These are phyloP conservation scores for Cyathus striatus DNA, from an alignment of 768 basidiomycete genomes.

Conservation along the genomic window DNA sequence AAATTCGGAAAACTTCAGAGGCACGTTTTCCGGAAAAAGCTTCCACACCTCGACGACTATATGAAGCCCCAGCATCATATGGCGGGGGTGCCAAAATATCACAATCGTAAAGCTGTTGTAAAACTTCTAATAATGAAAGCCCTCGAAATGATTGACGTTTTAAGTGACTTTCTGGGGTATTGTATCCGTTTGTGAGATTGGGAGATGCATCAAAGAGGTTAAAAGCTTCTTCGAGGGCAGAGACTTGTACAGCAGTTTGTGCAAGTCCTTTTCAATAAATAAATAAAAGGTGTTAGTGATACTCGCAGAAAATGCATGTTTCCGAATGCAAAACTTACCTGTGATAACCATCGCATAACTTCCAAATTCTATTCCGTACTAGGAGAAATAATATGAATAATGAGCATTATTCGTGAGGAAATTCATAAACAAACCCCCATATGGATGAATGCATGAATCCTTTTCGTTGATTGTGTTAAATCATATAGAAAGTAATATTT, in stretches of 20 bases:
- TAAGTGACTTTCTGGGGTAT: no score
- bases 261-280: constrained; percentile 34
- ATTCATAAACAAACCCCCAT: constrained; percentile 27
- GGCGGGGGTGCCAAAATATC: constrained; percentile 42
- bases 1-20: constrained; percentile 40
- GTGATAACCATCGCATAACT: constrained; percentile 44
- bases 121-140: constrained; percentile 41
- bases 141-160: constrained; percentile 14
- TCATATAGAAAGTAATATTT: background rate
- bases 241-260: constrained; percentile 38
- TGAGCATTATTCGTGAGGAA: background rate
- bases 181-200: no score
- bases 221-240: constrained; percentile 13
- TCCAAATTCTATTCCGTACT: constrained; percentile 53
- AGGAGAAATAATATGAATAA: background rate
- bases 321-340: no score
- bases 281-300: background rate
- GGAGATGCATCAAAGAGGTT: background rate
- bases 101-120: constrained; percentile 48
- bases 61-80: constrained; percentile 40
- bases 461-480: constrained; percentile 11
- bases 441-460: constrained; percentile 53
- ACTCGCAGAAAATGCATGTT: background rate
- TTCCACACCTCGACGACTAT: constrained; percentile 27
- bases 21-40: constrained; percentile 31